phyloP scores from a whole-genome alignment of 2,329 filamentous ascomycete genomes.

The Penicillium sp. region DNA sequence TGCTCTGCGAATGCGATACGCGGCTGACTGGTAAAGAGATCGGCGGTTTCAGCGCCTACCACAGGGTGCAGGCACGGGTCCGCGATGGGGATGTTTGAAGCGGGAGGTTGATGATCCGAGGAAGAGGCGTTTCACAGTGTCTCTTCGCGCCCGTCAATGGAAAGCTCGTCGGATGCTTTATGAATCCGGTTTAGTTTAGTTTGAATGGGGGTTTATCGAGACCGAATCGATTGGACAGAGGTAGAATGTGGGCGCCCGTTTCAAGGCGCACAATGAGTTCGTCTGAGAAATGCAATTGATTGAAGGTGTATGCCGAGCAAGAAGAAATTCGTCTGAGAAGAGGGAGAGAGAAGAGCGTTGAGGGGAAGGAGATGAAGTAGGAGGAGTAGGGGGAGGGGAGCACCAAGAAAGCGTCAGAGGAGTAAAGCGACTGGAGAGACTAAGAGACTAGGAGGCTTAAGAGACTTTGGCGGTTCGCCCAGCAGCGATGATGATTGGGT shows the following conservation, averaged over 20 bases:
- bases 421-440: conserved; percentile 1
- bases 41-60: conserved; percentile 29
- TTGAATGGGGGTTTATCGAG: not conserved
- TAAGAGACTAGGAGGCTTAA: conserved; percentile 15
- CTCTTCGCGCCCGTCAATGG: conserved; percentile 16
- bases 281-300: conserved; percentile 1
- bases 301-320: not conserved
- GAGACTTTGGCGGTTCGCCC: conserved; percentile 23
- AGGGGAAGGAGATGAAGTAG: not conserved
- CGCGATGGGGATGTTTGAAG: conserved; percentile 10
- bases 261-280: not conserved
- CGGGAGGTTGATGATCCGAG: conserved; percentile 11
- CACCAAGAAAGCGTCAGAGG: conserved; percentile 6
- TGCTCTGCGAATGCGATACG: conserved; percentile 25
- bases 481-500: conserved; percentile 22
- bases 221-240: not conserved
- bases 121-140: conserved; percentile 1
- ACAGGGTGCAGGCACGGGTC: conserved; percentile 23
- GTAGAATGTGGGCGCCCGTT: not conserved
- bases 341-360: not conserved
- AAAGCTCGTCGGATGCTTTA: not conserved
- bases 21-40: conserved; percentile 29
- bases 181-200: not conserved
- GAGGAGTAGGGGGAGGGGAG: conserved; percentile 9
- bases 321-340: not conserved